Base-by-base conservation (phyloP, 192 early-diverging fungal genomes). In the Obelidium mucronatum region DNA sequence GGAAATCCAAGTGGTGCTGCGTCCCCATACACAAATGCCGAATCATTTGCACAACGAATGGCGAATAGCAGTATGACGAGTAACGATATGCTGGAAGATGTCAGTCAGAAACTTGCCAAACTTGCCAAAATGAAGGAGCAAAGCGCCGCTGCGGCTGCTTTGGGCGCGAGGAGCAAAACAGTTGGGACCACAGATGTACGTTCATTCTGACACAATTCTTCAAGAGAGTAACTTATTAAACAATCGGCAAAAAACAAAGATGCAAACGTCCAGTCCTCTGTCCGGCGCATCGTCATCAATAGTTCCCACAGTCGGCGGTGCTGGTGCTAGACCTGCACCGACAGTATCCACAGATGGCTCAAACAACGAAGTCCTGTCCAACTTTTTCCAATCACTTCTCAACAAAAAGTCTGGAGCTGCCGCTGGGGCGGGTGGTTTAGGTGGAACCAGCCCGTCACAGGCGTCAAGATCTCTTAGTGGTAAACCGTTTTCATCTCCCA, bases 331-430 rank as follows among this genome's bases (percentile, higher is more conserved):
- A 15, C 30, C 71, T 15, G 31, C 13, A 15, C 54, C 71, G 34
- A 36, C 56, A 19, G 67, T 34, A n/a, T n/a, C 30, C 0, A 26
- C 74, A 6, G 44, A 19, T 30, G 76, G 76, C 5, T 24, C 71
- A 34, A 85, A 93, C 72, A 92, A 91, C 71, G 94, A 94, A 79
- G 93, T 94, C 3, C 81, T 96, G 26, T 91, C 92, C 26, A 93
- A 93, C 76, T 98, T 96, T 77, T 98, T 96, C 90, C 91, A 96
- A 80, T 92, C 91, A 15, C 86, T 98, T 3, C 34, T 77, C 1
- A 77, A 67, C 30, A 77, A 77, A 40, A 77, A 77, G 40, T 19
- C 64, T 30, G 28, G 37, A 13, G 51, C 31, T 24, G 75, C 63
- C 1, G 36, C 36, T 24, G 48, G 40, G 0, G 3, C 26, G 0